A percentile compares a stretch with the other conserved stretches of the same genome.
phyloP scores from a whole-genome alignment of 2,329 filamentous ascomycete genomes.

The Bipolaris victoriae region DNA sequence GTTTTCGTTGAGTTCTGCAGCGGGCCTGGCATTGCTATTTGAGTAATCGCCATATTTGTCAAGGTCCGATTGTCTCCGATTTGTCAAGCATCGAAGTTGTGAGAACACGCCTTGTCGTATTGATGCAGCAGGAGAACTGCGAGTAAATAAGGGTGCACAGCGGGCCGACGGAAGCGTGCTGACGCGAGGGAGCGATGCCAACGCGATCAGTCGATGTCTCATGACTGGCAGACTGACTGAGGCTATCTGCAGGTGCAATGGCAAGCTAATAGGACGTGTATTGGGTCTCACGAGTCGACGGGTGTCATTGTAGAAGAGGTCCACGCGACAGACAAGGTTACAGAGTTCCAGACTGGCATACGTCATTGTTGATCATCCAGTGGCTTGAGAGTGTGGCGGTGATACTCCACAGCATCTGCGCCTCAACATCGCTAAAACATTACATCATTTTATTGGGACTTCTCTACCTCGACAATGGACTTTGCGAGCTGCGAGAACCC shows the following conservation, averaged over 20 bases:
- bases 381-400: slow-evolving; percentile 14
- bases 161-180: slow-evolving; percentile 21
- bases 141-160: slow-evolving; percentile 11
- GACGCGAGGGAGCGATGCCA: slow-evolving; percentile 29
- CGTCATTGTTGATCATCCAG: slow-evolving; percentile 14
- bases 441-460: background rate
- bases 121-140: slow-evolving; percentile 4
- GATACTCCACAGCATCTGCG: background rate
- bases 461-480: background rate
- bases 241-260: background rate
- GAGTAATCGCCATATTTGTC: slow-evolving; percentile 31
- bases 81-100: slow-evolving; percentile 9
- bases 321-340: slow-evolving; percentile 17
- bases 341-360: slow-evolving; percentile 2
- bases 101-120: background rate
- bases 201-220: slow-evolving; percentile 40
- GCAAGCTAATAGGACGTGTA: slow-evolving; percentile 2
- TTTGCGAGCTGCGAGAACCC: background rate
- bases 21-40: slow-evolving; percentile 46
- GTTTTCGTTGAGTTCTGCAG: slow-evolving; percentile 51
- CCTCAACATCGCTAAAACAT: background rate
- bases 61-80: slow-evolving; percentile 5
- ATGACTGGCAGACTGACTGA: slow-evolving; percentile 22
- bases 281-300: slow-evolving; percentile 1
- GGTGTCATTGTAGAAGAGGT: slow-evolving; percentile 3